phyloP scores from a whole-genome alignment of 208 protist species.

The Borovskyia barvae region DNA sequence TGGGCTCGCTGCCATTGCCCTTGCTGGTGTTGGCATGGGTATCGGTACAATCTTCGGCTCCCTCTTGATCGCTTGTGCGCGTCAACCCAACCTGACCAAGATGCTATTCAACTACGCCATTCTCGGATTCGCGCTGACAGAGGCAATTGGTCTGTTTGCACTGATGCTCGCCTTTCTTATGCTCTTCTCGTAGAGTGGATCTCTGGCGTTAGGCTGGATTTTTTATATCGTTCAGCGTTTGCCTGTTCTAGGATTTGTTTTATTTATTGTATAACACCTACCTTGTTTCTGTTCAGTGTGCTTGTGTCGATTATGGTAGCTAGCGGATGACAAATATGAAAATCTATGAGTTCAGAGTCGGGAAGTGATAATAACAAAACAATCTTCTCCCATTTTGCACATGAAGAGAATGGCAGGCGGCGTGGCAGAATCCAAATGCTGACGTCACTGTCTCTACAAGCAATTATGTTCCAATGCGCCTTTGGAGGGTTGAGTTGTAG shows the following conservation, averaged over 20 bases:
- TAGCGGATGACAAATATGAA: too few species aligned
- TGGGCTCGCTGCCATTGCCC: conserved; percentile 87
- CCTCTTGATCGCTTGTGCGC: conserved; percentile 83
- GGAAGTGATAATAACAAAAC: too few species aligned
- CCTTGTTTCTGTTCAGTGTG: too few species aligned
- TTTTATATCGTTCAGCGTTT: not conserved
- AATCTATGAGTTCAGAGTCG: too few species aligned
- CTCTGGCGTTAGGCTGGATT: not conserved
- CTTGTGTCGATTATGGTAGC: not conserved
- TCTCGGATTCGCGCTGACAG: conserved; percentile 91
- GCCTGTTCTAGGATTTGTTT: not conserved
- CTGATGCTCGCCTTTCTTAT: conserved; percentile 93
- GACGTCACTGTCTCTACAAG: too few species aligned
- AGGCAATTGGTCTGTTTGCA: conserved; percentile 91
- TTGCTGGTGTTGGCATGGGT: conserved; percentile 90
- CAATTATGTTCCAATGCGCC: too few species aligned
- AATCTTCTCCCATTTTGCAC: too few species aligned
- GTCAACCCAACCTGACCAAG: conserved; percentile 90
- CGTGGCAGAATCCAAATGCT: too few species aligned
- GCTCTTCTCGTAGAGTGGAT: conserved; percentile 86
- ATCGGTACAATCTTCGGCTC: conserved; percentile 90
- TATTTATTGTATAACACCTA: not conserved
- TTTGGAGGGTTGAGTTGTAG: too few species aligned
- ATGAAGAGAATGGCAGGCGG: too few species aligned
- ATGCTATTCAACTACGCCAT: conserved; percentile 94